Conservation (phyloP, 2,329 filamentous ascomycete species). For the Rhynchosporium agropyri region DNA sequence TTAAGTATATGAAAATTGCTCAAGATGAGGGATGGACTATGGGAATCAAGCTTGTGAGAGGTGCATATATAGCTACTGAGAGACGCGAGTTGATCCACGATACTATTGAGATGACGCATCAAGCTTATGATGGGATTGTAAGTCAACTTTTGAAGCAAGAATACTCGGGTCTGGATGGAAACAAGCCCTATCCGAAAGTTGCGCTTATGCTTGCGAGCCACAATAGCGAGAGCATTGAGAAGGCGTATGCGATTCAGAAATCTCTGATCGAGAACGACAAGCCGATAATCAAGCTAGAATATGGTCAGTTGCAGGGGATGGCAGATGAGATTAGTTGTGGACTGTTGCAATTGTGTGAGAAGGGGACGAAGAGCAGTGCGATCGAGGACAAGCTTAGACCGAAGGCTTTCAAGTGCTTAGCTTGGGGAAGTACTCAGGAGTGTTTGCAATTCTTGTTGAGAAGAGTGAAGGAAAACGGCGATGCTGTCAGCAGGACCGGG, state of each 20-base stretch:
- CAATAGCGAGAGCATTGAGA: constrained; percentile 70
- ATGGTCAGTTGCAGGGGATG: constrained; percentile 89
- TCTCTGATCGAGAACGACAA: constrained; percentile 46
- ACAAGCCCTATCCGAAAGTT: constrained; percentile 34
- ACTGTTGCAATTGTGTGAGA: constrained; percentile 45
- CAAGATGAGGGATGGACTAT: constrained; percentile 52
- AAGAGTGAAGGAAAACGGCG: constrained; percentile 52
- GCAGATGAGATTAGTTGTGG: constrained; percentile 81
- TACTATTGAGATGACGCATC: constrained; percentile 51
- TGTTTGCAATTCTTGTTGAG: constrained; percentile 81
- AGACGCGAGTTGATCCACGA: constrained; percentile 49
- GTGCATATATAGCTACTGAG: constrained; percentile 55
- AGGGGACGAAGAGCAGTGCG: constrained; percentile 3
- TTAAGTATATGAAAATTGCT: constrained; percentile 49
- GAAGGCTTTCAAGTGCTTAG: constrained; percentile 63
- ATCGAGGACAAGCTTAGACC: constrained; percentile 29
- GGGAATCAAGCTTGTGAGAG: constrained; percentile 56
- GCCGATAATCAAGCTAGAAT: constrained; percentile 50
- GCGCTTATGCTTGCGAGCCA: constrained; percentile 77
- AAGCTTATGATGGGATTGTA: constrained; percentile 59
- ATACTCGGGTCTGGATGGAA: constrained; percentile 41
- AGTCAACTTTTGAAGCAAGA: constrained; percentile 49
- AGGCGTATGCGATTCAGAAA: constrained; percentile 53
- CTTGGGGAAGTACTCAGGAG: constrained; percentile 70
- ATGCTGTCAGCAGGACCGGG: constrained; percentile 45